Evolutionary conservation across 345 rosid species (phyloP), one percentile per base, ranked within the genome.

Genomic region (Dipteronia sinensis): DNA sequence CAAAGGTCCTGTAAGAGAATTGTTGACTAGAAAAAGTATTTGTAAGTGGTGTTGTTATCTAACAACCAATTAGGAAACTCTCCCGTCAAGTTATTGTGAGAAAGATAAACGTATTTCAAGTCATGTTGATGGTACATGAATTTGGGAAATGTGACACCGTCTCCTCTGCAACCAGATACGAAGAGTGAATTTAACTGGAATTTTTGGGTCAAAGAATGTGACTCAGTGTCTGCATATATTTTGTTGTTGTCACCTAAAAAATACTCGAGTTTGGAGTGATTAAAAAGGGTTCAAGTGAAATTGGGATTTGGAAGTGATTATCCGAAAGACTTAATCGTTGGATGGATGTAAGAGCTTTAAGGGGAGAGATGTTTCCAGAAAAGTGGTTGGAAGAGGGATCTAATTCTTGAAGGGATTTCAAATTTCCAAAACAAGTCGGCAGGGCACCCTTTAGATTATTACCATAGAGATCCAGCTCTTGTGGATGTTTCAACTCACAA

Each of bases 301-400:
- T 69, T 25, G 80, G 80, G 31, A 77, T 61, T 69, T 59, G 68
- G 20, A 77, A 69, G 25, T 25, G 29, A 68, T 77, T 77, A 38
- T 61, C 11, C 2, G 29, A 61, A 27, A 77, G 74, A 1, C 0
- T 0, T 15, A 77, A 27, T 0, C 15, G 0, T 69, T 9, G 27
- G 47, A 77, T 63, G 69, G 69, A 77, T 42, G 51, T 56, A 6
- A 76, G 9, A 22, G 16, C 23, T 22, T n/a, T 20, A n/a, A 76
- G 23, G 5, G 69, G 75, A 29, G 40, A 69, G 4, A 31, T 31
- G 34, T 31, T 31, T 31, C 34, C 34, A 31, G 34, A 31, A 31
- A 31, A 31, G 3, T 31, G 34, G 4, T 31, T 31, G 34, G 34
- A 31, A 31, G 34, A 31, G 34, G 4, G 0, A 31, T 3, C 4